Percentiles rank a stretch among this genome's conserved stretches.
Conservation (phyloP, 1,284 basidiomycete genomes). For the Filobasidium uniguttulatum region DNA sequence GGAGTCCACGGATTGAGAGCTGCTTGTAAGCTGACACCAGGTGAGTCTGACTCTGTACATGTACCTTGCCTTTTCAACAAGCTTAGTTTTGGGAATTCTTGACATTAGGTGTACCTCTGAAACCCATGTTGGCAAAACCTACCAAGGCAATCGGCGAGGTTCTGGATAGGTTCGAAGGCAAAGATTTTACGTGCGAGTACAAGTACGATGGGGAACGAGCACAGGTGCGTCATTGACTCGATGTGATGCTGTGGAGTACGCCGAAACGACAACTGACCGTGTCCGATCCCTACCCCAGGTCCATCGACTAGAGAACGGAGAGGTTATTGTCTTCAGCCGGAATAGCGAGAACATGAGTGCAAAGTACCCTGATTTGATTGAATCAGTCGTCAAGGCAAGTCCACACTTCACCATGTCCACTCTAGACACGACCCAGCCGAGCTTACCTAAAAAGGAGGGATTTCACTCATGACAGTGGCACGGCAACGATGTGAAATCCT, state of each 20-base stretch:
- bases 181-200: slow-evolving; percentile 96
- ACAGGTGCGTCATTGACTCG: slow-evolving; percentile 52
- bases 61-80: not conserved
- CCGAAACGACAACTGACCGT: not conserved
- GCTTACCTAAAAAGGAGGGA: slow-evolving; percentile 4
- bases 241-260: not conserved
- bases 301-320: slow-evolving; percentile 65
- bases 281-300: slow-evolving; percentile 41
- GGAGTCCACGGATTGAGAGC: slow-evolving; percentile 60
- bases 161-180: slow-evolving; percentile 89
- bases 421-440: not conserved
- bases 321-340: slow-evolving; percentile 77
- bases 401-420: too few relatives aligned
- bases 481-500: slow-evolving; percentile 59
- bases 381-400: slow-evolving; percentile 72
- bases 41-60: slow-evolving; percentile 27
- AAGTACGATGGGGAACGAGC: slow-evolving; percentile 99
- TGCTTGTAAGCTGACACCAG: slow-evolving; percentile 82
- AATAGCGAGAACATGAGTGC: slow-evolving; percentile 99
- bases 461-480: slow-evolving; percentile 49
- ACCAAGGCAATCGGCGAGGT: slow-evolving; percentile 99
- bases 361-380: slow-evolving; percentile 94
- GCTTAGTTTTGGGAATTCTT: not conserved
- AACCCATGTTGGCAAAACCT: slow-evolving; percentile 99
- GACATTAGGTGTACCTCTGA: slow-evolving; percentile 60